These are phyloP conservation scores for Lithospermum erythrorhizon DNA, from an alignment of 257 asterid species.

Conservation along the genomic window DNA sequence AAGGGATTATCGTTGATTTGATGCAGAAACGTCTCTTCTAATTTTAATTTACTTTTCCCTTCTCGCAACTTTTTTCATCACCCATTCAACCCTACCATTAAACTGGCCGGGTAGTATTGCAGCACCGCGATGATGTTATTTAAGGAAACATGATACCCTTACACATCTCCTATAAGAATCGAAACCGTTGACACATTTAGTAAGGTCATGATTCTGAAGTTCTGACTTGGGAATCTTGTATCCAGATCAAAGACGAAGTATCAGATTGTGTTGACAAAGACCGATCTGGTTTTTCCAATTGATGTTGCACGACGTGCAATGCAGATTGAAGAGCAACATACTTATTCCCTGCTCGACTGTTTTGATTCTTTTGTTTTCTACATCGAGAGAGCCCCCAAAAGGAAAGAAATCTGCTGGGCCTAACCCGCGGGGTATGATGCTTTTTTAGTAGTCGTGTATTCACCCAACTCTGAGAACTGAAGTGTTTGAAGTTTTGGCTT, in stretches of 20 bases:
- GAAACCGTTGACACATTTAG: neutral
- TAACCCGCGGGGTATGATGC: constrained; percentile 74
- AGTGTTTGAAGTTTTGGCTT: constrained; percentile 5
- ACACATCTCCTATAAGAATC: neutral
- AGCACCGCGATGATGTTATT: neutral
- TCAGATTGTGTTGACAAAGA: constrained; percentile 88
- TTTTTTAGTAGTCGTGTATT: too few species aligned
- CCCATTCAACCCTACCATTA: neutral
- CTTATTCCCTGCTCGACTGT: neutral
- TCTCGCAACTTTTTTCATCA: neutral
- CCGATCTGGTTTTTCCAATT: constrained; percentile 76
- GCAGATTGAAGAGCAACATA: constrained; percentile 78
- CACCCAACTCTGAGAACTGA: too few species aligned
- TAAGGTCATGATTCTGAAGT: neutral
- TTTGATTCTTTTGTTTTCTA: neutral
- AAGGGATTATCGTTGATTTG: constrained; percentile 65
- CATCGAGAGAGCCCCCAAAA: constrained; percentile 71
- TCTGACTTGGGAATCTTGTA: constrained; percentile 10
- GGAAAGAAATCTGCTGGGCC: constrained; percentile 61
- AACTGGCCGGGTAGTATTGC: too few species aligned
- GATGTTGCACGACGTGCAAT: constrained; percentile 94
- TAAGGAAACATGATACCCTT: neutral
- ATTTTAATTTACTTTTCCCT: neutral
- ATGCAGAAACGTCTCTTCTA: constrained; percentile 46
- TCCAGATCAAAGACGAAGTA: constrained; percentile 72